Evolutionary conservation across 306 rosid genomes (phyloP).

Genomic region (Cajanus cajan): DNA sequence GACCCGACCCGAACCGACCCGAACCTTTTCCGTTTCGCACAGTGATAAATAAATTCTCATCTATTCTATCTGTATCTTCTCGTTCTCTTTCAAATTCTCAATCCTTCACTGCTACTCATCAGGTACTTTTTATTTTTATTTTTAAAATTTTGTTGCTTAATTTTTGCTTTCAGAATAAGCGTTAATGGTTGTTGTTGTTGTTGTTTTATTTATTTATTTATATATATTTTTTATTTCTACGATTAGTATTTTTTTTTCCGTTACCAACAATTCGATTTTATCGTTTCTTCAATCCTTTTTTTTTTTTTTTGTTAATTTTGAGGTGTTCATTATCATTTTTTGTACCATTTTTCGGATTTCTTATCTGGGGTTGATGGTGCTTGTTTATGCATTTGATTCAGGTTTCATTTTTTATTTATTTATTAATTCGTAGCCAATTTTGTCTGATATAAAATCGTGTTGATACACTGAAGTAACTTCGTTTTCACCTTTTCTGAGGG

Average conservation of each 20-base stretch:
- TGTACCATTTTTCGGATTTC: neutral
- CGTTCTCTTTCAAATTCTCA: neutral
- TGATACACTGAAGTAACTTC: neutral
- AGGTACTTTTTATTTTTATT: neutral
- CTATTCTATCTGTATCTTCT: neutral
- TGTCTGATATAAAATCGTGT: neutral
- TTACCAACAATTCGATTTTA: neutral
- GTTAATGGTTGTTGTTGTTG: neutral
- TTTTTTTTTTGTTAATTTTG: neutral
- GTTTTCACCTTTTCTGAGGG: neutral
- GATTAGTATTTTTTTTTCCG: neutral
- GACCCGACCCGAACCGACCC: conserved; percentile 18
- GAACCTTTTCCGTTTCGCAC: neutral
- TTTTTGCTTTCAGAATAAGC: neutral
- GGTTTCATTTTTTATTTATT: conserved; percentile 7
- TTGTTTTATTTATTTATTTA: too few species aligned
- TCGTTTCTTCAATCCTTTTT: neutral
- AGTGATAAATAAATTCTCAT: conserved; percentile 23
- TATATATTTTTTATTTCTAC: neutral
- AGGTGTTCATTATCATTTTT: neutral
- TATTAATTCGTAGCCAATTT: conserved; percentile 8
- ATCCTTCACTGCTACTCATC: neutral
- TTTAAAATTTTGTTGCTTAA: neutral
- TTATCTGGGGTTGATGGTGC: neutral
- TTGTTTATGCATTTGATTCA: conserved; percentile 24